Conservation (phyloP, 1,284 basidiomycete genomes). For the Puccinia novopanici region DNA sequence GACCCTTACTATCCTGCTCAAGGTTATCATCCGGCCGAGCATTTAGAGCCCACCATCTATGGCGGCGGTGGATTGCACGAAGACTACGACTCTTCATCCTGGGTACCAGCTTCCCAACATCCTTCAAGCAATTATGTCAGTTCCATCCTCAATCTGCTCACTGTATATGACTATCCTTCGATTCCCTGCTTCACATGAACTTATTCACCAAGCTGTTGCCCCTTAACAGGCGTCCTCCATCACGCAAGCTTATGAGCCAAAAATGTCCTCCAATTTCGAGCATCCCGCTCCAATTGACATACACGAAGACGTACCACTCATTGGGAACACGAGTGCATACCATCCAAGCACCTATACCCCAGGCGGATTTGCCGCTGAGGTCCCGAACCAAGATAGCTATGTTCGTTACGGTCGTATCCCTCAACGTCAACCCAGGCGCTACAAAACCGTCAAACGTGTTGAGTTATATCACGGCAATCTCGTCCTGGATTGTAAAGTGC, state of each 20-base stretch:
- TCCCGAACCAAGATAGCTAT: slow-evolving; percentile 57
- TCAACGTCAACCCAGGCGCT: slow-evolving; percentile 76
- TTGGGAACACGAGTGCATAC: background rate
- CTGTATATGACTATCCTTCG: background rate
- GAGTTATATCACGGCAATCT: slow-evolving; percentile 88
- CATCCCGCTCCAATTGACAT: background rate
- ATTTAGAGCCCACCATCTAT: slow-evolving; percentile 8
- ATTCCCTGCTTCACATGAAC: background rate
- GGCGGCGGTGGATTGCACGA: slow-evolving; percentile 40
- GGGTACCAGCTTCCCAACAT: slow-evolving; percentile 35
- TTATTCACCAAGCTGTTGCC: background rate
- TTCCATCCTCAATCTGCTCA: background rate
- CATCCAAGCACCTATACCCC: background rate
- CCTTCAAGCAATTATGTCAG: slow-evolving; percentile 19
- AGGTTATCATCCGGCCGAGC: background rate
- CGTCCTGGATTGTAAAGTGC: slow-evolving; percentile 81
- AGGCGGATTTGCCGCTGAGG: slow-evolving; percentile 13
- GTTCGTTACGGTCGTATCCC: slow-evolving; percentile 77
- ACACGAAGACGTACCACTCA: slow-evolving; percentile 39
- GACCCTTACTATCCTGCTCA: slow-evolving; percentile 27
- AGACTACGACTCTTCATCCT: slow-evolving; percentile 21
- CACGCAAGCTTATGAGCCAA: slow-evolving; percentile 7
- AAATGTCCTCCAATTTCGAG: background rate
- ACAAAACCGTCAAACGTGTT: slow-evolving; percentile 87
- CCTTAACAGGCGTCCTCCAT: background rate